Conservation (phyloP, 176 grass and related monocot genomes). For the Aegilops speltoides region DNA sequence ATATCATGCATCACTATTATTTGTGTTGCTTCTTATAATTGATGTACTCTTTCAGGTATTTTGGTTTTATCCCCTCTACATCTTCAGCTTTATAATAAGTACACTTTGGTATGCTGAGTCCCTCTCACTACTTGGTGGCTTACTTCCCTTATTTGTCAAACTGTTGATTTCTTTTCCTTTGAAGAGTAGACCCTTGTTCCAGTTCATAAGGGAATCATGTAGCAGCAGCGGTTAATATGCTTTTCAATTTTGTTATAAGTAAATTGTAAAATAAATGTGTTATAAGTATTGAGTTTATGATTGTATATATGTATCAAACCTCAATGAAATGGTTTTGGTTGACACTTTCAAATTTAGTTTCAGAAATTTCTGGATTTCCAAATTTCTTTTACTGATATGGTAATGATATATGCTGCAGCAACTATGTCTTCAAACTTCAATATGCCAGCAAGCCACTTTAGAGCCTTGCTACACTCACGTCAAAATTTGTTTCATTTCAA, state of each 20-base stretch:
- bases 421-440: constrained; percentile 13
- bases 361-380: background rate
- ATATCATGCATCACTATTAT: constrained; percentile 8
- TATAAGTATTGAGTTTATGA: background rate
- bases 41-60: constrained; percentile 59
- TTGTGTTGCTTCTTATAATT: constrained; percentile 36
- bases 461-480: background rate
- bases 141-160: background rate
- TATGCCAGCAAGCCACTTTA: constrained; percentile 2
- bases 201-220: constrained; percentile 12
- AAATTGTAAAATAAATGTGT: background rate
- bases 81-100: constrained; percentile 93
- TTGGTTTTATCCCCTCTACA: constrained; percentile 96
- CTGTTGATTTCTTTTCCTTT: constrained; percentile 2
- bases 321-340: background rate
- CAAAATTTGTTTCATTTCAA: constrained; percentile 7
- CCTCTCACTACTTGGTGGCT: constrained; percentile 15
- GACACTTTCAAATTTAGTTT: background rate
- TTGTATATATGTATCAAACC: background rate
- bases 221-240: background rate
- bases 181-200: background rate
- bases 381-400: background rate
- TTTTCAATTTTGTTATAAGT: background rate
- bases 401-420: constrained; percentile 1
- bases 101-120: constrained; percentile 68